A percentile compares a stretch with the other conserved stretches of the same genome.
phyloP scores from a whole-genome alignment of 768 basidiomycete species.

The Auricularia auricula-judae region DNA sequence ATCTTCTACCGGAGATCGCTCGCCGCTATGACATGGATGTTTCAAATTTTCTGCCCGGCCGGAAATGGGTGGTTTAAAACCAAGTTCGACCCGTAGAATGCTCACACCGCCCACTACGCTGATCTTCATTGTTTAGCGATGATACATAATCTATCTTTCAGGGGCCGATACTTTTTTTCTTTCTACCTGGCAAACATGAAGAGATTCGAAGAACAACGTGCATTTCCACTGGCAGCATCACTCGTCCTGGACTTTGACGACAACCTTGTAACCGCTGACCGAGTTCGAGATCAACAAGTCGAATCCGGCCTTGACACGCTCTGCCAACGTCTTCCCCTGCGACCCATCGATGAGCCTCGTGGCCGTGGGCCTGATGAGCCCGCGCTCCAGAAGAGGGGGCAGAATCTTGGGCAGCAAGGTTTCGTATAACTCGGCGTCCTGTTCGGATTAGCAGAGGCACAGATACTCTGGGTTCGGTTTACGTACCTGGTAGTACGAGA shows the following conservation, averaged over 20 bases:
- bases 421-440: constrained; percentile 32
- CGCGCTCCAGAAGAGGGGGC: constrained; percentile 27
- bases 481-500: constrained; percentile 29
- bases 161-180: too few species aligned
- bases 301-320: constrained; percentile 31
- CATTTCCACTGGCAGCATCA: too few species aligned
- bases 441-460: neutral
- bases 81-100: too few species aligned
- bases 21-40: too few species aligned
- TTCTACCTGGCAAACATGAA: too few species aligned
- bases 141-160: too few species aligned
- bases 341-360: constrained; percentile 28
- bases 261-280: constrained; percentile 39
- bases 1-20: too few species aligned
- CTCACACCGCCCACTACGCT: too few species aligned
- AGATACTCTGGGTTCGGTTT: neutral
- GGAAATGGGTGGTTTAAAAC: too few species aligned
- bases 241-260: constrained; percentile 24
- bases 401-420: constrained; percentile 37
- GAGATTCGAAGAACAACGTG: too few species aligned
- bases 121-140: too few species aligned
- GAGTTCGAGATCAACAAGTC: constrained; percentile 36
- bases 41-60: too few species aligned
- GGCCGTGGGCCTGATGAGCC: constrained; percentile 30
- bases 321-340: constrained; percentile 24